Conservation (phyloP, 441 rosid species). For the Theobroma grandiflorum region DNA sequence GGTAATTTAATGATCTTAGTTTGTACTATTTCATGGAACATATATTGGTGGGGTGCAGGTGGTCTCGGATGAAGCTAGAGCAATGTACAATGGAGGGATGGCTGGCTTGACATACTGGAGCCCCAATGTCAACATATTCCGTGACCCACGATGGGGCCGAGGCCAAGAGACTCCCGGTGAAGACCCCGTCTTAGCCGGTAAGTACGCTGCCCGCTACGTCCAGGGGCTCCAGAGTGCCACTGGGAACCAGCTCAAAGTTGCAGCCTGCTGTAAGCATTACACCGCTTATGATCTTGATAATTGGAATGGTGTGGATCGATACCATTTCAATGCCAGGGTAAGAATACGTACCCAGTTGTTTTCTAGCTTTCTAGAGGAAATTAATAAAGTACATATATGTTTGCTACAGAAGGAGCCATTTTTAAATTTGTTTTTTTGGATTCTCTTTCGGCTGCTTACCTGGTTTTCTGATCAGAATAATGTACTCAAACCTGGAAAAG, state of each 20-base stretch:
- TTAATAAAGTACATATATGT: too few species aligned
- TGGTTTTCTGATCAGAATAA: not conserved
- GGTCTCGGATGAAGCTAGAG: slow-evolving; percentile 83
- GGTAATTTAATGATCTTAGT: not conserved
- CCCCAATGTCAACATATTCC: slow-evolving; percentile 75
- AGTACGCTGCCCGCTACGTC: slow-evolving; percentile 71
- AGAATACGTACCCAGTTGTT: not conserved
- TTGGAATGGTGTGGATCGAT: slow-evolving; percentile 79
- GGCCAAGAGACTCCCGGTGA: slow-evolving; percentile 89
- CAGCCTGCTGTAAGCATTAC: slow-evolving; percentile 85
- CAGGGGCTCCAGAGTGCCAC: slow-evolving; percentile 62
- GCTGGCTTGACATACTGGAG: slow-evolving; percentile 81
- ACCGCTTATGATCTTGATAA: slow-evolving; percentile 83
- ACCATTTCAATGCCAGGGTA: slow-evolving; percentile 76
- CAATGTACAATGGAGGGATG: slow-evolving; percentile 80
- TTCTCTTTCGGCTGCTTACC: not conserved
- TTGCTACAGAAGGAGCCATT: not conserved
- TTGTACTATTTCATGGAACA: not conserved
- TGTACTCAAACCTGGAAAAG: not conserved
- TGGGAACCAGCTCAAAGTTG: slow-evolving; percentile 66
- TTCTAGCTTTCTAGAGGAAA: not conserved
- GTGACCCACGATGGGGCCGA: slow-evolving; percentile 89
- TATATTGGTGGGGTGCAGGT: slow-evolving; percentile 37
- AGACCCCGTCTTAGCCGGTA: slow-evolving; percentile 68
- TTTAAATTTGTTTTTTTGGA: not conserved